Evolutionary conservation across 139 green algal genomes (phyloP), one percentile per base, ranked within the genome.

Genomic region (Tetradesmus lagerheimii): DNA sequence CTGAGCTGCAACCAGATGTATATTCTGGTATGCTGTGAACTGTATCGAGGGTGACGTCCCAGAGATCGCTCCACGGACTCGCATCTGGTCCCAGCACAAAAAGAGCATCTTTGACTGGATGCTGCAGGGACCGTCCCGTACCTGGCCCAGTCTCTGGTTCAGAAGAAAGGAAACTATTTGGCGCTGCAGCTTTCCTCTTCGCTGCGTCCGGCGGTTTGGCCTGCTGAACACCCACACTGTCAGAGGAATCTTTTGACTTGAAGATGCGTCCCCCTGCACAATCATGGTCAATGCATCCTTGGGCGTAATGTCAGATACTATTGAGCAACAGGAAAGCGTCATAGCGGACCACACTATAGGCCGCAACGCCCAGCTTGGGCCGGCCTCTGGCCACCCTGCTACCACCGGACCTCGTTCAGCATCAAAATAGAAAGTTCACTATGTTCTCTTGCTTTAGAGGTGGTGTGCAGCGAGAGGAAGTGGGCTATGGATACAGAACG

Each of bases 401-500:
- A 20, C 12, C 4, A n/a, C 23, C 20, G 8, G 23, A n/a, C 57
- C 4, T 71, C 57, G 31, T n/a, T 6, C 1, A 31, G 4, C 57
- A 27, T 4, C 6, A 23, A 18, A 71, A 71, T 71, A 1, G 57
- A 71, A 31, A n/a, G 18, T 31, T 71, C 57, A n/a, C 2, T 2
- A 85, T 85, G 79, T 85, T 85, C 25, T 11, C n/a, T 38, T 85
- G 79, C 37, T 67, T 85, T 41, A 35, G 39, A 47, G 41, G 14
- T 50, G 53, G 53, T 23, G 79, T 39, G 27, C 79, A 67, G 79
- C 57, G 57, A 11, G 57, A 85, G 43, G 79, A 85, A 38, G 41
- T 85, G 31, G 79, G 79, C 1, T 39, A 85, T 85, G 80, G 80
- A 41, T 86, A 86, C 38, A 86, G 57, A 41, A 71, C 45, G 25